These are phyloP conservation scores for Cadophora malorum DNA, from an alignment of 2,329 filamentous ascomycete species.

Conservation along the genomic window DNA sequence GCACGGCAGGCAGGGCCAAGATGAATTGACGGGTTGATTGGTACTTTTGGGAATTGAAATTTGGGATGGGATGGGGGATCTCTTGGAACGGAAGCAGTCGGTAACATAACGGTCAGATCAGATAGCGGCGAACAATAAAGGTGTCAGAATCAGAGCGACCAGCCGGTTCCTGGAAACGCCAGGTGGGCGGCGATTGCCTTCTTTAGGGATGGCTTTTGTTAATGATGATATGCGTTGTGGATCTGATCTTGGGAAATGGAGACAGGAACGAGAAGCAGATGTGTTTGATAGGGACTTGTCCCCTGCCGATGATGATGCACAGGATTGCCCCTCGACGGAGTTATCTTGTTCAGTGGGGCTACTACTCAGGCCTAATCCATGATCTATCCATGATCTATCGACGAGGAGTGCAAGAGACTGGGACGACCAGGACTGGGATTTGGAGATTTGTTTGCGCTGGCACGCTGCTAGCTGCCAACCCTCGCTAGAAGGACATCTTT, in stretches of 20 bases:
- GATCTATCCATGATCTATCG: too few species aligned
- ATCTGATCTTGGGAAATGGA: not conserved
- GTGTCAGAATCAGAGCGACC: not conserved
- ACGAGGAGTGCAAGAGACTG: too few species aligned
- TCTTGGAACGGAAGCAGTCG: not conserved
- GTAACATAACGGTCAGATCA: not conserved
- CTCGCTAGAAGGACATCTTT: not conserved
- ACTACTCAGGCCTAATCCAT: not conserved
- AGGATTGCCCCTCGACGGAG: slow-evolving; percentile 1
- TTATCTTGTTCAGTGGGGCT: slow-evolving; percentile 9
- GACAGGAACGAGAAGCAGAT: slow-evolving; percentile 1
- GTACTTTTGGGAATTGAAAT: not conserved
- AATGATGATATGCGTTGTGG: not conserved
- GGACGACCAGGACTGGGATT: not conserved
- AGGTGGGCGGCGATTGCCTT: not conserved
- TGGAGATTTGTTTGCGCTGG: not conserved
- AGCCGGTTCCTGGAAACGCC: not conserved
- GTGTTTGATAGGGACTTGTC: slow-evolving; percentile 1
- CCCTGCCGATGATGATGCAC: slow-evolving; percentile 6
- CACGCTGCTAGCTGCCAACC: not conserved
- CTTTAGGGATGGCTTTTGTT: not conserved
- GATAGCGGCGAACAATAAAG: not conserved
- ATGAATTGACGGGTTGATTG: not conserved
- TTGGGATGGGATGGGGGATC: not conserved
- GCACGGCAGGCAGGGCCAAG: not conserved